Base-by-base conservation (phyloP, 257 asterid genomes). In the Thymus quinquecostatus region DNA sequence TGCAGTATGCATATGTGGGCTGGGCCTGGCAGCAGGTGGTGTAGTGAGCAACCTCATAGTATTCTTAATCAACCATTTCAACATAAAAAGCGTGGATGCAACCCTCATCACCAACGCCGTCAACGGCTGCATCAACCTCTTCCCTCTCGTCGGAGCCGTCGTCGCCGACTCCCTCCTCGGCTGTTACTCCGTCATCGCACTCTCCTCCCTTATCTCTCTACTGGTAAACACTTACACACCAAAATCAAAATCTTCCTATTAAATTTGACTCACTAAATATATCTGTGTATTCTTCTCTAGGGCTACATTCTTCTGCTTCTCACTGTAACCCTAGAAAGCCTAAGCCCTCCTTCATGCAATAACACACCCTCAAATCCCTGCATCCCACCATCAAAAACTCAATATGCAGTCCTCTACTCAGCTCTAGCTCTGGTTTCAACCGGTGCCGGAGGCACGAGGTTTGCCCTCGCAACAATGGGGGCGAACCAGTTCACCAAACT, bases 141-240 rank as follows among this genome's bases (percentile, higher is more conserved):
- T 76, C 70, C 91, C 89, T 6, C 72, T 84, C 0, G 2, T 84
- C 8, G 88, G 72, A 10, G 91, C 91, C 58, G 57, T 84, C 57
- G 14, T 84, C 33, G 87, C 91, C 1, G 91, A 86, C 56, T 86
- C 91, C 0, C 78, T 74, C 62, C 81, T 86, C 2, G 89, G 87
- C 8, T 86, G 84, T 28, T 83, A 34, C 75, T 30, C 87, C 2
- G 82, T 79, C 80, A 74, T 83, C 68, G 84, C 84, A 82, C 74
- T 80, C 61, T 86, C 89, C 14, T 76, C 87, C 60, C 40, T 78
- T 62, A 54, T 86, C 80, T 73, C 87, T 49, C 30, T 82, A 2
- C 67, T 77, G 88, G 91, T 86, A 80, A 8, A 43, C 28, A 4
- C 14, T 21, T 21, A 21, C 21, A 21, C 21, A 21, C 21, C 21